Conservation (phyloP, 176 grass and related monocot genomes). For the Avena insularis region DNA sequence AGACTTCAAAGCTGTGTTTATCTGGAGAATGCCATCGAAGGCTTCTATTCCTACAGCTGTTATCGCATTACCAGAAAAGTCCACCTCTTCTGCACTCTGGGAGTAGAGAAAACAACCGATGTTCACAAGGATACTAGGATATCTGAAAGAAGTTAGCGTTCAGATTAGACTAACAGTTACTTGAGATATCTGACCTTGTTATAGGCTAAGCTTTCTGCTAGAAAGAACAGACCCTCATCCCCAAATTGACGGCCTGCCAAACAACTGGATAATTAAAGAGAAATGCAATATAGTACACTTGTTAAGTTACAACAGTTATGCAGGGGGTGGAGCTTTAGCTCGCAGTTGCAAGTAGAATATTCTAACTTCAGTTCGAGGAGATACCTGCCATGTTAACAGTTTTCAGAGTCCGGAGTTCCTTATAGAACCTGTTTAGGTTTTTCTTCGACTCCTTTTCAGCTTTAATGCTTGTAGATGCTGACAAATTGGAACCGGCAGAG, state of each 20-base stretch:
- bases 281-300: background rate
- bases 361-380: background rate
- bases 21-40: slow-evolving; percentile 95
- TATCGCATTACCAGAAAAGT: slow-evolving; percentile 95
- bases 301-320: slow-evolving; percentile 12
- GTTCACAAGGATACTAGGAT: slow-evolving; percentile 2
- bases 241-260: slow-evolving; percentile 90
- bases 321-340: background rate
- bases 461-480: slow-evolving; percentile 45
- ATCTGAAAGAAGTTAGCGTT: background rate
- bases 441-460: slow-evolving; percentile 68
- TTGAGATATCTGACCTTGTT: slow-evolving; percentile 71
- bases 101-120: slow-evolving; percentile 32
- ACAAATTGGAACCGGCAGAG: slow-evolving; percentile 78
- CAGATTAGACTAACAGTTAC: background rate
- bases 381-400: slow-evolving; percentile 94
- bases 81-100: slow-evolving; percentile 90
- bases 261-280: slow-evolving; percentile 17
- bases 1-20: slow-evolving; percentile 81
- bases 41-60: slow-evolving; percentile 87
- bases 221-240: slow-evolving; percentile 92
- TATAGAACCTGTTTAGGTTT: slow-evolving; percentile 86
- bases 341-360: slow-evolving; percentile 12
- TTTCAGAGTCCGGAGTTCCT: slow-evolving; percentile 72
- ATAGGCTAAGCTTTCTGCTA: slow-evolving; percentile 96